Base-by-base conservation (phyloP, 176 grass and related monocot genomes). In the Aegilops speltoides region DNA sequence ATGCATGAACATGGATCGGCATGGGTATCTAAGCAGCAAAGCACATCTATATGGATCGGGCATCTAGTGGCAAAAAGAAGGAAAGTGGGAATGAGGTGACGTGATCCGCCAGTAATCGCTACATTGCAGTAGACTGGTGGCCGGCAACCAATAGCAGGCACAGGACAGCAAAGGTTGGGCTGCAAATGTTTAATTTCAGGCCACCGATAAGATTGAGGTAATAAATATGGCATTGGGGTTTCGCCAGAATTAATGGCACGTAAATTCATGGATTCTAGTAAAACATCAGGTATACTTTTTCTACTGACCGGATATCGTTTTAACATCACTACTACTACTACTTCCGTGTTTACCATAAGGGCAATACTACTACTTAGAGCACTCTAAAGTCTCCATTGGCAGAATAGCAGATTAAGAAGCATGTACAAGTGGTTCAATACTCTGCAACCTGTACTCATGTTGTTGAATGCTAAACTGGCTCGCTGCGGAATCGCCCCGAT, bases 371-470 rank as follows among this genome's bases (percentile, higher is more conserved):
- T 69, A 36, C 15, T 33, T 68, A 36, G 29, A 79, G n/a, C 59
- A 83, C 17, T 40, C 68, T 16, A 38, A 78, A 33, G 52, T 59
- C 29, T 60, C 22, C 60, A 24, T 45, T 1, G 9, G 57, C 23
- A 80, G 56, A 56, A 43, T 60, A 66, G 17, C 64, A 19, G 24
- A 45, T n/a, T 66, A 28, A 20, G 60, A 76, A 89, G 60, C 31
- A 68, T 38, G 62, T 24, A 61, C 37, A 20, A 3, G 43, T 65
- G 26, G 22, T 23, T 79, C 54, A 74, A 67, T 34, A 28, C 36
- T 79, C 73, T 79, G 24, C 19, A 73, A 37, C 73, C 43, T 45
- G 54, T 24, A 85, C 23, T 82, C 17, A 25, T 79, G 14, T 65
- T 79, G 33, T 31, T 20, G 25, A 79, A 45, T 26, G 74, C 11